Base-by-base conservation (phyloP, 2,329 filamentous ascomycete genomes). In the Phoma herbarum region DNA sequence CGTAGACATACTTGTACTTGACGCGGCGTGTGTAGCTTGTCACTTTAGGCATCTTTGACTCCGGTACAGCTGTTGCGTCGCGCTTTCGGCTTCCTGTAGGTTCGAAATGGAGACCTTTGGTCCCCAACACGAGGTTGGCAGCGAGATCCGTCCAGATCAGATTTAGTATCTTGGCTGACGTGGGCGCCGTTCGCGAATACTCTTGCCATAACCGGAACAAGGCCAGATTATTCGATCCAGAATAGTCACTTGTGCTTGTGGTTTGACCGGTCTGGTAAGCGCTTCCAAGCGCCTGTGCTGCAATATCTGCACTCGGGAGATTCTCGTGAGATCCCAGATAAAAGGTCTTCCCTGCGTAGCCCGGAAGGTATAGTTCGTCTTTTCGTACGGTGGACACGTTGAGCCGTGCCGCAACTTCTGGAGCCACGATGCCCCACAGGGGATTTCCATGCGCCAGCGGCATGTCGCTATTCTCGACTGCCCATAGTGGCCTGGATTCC, bases 81-180 rank as follows among this genome's bases (percentile, higher is more conserved):
- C 37, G 41, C 29, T 48, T 39, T 23, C 77, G 68, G 14, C 78
- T 79, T 0, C 80, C 75, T 1, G 76, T 73, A 8, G 37, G 16
- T 4, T 29, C 18, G 5, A 50, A n/a, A 4, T 49, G 22, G 14
- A 64, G 29, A 29, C 62, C 54, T 57, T 48, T 75, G 2, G 78
- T 81, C 4, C 81, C 80, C 0, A 81, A 71, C 0, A 82, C 76
- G 2, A 77, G 68, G n/a, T 78, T 80, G 1, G 81, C 76, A 1
- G 76, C 74, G 7, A 80, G 53, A 54, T 83, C 80, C 0, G 80
- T 82, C 76, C 79, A 83, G 5, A 83, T 73, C 0, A 81, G 67
- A 60, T 82, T 79, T 11, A 81, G 64, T 9, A 82, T 81, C 11
- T 68, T 63, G 0, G 72, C 69, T 1, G 76, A 72, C 0, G 61